phyloP scores from a whole-genome alignment of 305 asterid genomes.

The Fraxinus nigra region DNA sequence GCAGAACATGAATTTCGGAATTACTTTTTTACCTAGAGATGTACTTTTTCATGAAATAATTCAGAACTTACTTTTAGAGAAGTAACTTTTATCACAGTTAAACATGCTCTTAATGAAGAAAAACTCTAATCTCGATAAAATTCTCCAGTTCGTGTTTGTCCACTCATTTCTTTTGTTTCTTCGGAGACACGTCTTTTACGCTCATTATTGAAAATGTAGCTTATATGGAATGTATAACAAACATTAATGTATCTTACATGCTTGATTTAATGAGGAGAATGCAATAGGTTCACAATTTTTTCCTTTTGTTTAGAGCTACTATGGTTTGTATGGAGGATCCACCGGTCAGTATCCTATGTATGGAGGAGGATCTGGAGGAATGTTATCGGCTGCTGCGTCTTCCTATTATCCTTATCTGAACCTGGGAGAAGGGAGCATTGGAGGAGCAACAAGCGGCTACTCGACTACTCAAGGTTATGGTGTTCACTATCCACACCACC shows the following conservation, averaged over 20 bases:
- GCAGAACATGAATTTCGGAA: not conserved
- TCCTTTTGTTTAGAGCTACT: slow-evolving; percentile 58
- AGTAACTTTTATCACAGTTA: not conserved
- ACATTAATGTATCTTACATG: not conserved
- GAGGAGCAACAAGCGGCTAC: slow-evolving; percentile 44
- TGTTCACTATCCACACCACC: slow-evolving; percentile 78
- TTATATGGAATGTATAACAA: not conserved
- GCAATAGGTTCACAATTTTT: not conserved
- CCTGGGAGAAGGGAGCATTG: slow-evolving; percentile 55
- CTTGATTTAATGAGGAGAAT: not conserved
- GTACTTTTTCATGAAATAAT: not conserved
- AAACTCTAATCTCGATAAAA: not conserved
- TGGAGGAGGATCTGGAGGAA: slow-evolving; percentile 56
- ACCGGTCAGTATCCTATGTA: slow-evolving; percentile 64
- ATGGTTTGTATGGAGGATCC: slow-evolving; percentile 79
- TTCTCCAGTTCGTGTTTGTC: not conserved
- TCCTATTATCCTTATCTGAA: slow-evolving; percentile 82
- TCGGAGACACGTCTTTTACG: not conserved
- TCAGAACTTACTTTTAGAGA: not conserved
- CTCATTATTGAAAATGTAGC: not conserved
- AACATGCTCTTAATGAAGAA: not conserved
- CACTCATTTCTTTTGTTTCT: not conserved
- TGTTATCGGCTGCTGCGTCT: slow-evolving; percentile 53
- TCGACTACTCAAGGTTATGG: slow-evolving; percentile 63
- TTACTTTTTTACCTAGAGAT: not conserved